A percentile compares a stretch with the other conserved stretches of the same genome.
phyloP scores from a whole-genome alignment of 176 grass and related monocot genomes.

The Triticum timopheevii region DNA sequence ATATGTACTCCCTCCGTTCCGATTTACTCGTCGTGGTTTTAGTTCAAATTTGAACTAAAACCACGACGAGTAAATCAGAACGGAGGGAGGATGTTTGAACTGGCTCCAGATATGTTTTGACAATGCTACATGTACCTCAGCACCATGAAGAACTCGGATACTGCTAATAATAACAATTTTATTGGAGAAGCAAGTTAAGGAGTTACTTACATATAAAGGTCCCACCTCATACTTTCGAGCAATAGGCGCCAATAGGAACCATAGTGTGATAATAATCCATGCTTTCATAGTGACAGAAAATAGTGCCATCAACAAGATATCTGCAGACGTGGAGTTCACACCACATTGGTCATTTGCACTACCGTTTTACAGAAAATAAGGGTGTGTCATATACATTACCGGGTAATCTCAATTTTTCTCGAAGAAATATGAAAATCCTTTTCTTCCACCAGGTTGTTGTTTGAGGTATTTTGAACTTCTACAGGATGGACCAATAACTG shows the following conservation, averaged over 20 bases:
- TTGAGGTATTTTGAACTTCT: slow-evolving; percentile 55
- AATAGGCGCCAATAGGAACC: slow-evolving; percentile 84
- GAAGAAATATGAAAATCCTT: slow-evolving; percentile 77
- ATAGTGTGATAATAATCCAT: slow-evolving; percentile 65
- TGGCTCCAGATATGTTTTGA: neutral
- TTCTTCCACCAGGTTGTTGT: slow-evolving; percentile 70
- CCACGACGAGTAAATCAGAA: too few relatives aligned
- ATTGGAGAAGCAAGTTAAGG: neutral
- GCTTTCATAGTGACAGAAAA: slow-evolving; percentile 81
- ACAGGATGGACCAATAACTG: neutral
- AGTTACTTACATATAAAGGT: slow-evolving; percentile 86
- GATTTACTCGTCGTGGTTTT: too few relatives aligned
- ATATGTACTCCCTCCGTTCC: too few relatives aligned
- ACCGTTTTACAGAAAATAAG: neutral
- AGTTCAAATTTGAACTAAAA: too few relatives aligned
- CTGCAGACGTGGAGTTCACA: slow-evolving; percentile 39
- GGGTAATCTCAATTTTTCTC: slow-evolving; percentile 77
- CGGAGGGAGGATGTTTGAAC: too few relatives aligned
- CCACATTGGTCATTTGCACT: neutral
- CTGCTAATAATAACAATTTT: slow-evolving; percentile 3
- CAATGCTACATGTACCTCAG: neutral
- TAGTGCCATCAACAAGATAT: slow-evolving; percentile 84
- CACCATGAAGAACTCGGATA: neutral
- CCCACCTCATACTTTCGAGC: slow-evolving; percentile 70
- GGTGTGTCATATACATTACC: slow-evolving; percentile 42